Evolutionary conservation across 495 filamentous ascomycete species (phyloP).

Genomic region (Penicillium paxilli): DNA sequence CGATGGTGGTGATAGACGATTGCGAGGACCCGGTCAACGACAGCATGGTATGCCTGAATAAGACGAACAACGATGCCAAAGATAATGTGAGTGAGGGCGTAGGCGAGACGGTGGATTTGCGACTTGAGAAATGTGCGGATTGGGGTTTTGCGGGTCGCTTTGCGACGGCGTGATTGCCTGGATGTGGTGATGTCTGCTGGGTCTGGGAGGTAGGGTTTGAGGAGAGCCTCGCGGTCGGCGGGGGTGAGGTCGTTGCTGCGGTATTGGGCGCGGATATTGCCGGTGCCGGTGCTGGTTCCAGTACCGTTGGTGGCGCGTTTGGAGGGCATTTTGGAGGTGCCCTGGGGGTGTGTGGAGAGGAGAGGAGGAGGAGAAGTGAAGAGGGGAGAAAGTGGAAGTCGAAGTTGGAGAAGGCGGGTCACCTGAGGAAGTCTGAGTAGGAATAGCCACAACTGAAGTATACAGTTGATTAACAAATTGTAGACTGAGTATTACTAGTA

Average conservation of each 20-base stretch:
- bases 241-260: slow-evolving; percentile 59
- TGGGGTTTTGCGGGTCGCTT: slow-evolving; percentile 39
- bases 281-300: no score
- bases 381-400: background rate
- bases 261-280: slow-evolving; percentile 68
- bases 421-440: background rate
- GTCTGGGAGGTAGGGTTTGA: slow-evolving; percentile 75
- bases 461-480: no score
- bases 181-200: slow-evolving; percentile 43
- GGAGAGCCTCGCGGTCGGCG: slow-evolving; percentile 67
- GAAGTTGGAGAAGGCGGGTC: background rate
- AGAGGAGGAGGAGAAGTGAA: slow-evolving; percentile 1
- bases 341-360: background rate
- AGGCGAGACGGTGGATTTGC: slow-evolving; percentile 68
- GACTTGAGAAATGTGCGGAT: slow-evolving; percentile 67
- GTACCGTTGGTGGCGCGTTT: slow-evolving; percentile 49
- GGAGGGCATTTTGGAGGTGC: slow-evolving; percentile 48
- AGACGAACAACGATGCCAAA: slow-evolving; percentile 86
- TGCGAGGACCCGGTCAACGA: slow-evolving; percentile 71
- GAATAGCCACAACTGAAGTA: no score
- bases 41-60: slow-evolving; percentile 73
- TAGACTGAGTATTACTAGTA: no score
- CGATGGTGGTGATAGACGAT: slow-evolving; percentile 90
- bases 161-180: slow-evolving; percentile 30
- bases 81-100: slow-evolving; percentile 71